Evolutionary conservation across 352 stramenopile species (phyloP).

Genomic region (Phytophthora hybrid): DNA sequence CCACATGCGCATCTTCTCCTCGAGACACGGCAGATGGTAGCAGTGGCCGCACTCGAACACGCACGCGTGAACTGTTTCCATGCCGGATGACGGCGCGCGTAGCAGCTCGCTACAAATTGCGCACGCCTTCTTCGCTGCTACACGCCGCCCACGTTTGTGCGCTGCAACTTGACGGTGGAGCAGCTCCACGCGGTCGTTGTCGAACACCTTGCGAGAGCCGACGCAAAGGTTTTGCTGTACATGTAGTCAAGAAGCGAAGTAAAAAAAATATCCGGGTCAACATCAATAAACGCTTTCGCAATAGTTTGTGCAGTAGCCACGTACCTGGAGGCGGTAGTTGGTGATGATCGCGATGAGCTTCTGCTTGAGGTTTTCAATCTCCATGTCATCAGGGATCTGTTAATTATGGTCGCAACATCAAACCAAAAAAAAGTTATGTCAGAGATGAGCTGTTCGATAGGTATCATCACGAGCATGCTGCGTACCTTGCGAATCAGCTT

Average conservation of each 20-base stretch:
- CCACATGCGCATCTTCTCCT: constrained; percentile 91
- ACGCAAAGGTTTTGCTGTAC: constrained; percentile 85
- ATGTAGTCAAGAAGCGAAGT: neutral
- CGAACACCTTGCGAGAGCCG: constrained; percentile 81
- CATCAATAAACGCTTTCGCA: neutral
- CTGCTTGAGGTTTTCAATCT: constrained; percentile 84
- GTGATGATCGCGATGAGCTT: constrained; percentile 80
- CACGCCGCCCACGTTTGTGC: constrained; percentile 68
- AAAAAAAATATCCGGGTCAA: neutral
- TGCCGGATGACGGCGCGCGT: constrained; percentile 56
- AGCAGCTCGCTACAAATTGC: constrained; percentile 73
- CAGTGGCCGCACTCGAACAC: constrained; percentile 87
- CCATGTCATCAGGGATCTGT: constrained; percentile 86
- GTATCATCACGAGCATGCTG: neutral
- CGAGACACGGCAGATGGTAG: constrained; percentile 82
- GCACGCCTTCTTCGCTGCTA: constrained; percentile 67
- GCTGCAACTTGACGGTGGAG: constrained; percentile 71
- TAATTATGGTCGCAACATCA: neutral
- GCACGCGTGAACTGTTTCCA: constrained; percentile 68
- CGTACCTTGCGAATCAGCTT: constrained; percentile 85
- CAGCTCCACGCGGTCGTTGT: constrained; percentile 78
- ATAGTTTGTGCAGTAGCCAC: too few species aligned
- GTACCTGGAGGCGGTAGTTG: constrained; percentile 87
- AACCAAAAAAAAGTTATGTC: neutral
- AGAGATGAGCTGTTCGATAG: neutral